Evolutionary conservation across 2,329 filamentous ascomycete species (phyloP), one percentile per base, ranked within the genome.

Genomic region (Emergomyces africanus): DNA sequence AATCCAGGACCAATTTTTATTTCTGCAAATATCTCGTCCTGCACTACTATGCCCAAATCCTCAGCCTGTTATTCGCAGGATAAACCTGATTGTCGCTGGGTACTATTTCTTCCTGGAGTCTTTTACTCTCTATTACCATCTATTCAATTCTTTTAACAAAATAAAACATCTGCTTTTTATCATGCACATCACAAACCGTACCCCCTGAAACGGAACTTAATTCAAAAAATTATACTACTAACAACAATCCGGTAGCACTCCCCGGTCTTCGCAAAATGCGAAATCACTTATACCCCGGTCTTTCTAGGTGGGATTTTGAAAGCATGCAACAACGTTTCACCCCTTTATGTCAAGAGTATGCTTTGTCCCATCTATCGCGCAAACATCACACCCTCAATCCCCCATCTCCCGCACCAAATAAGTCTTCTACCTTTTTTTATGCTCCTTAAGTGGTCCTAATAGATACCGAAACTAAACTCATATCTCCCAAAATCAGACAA

Each of bases 221-320:
- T n/a, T n/a, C n/a, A n/a, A n/a, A 50, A 30, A 50, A 23, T 46
- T 8, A 18, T 5, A 18, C 15, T 33, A 50, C 25, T 50, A 33
- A 35, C 14, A 23, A 1, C 23, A 41, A 33, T 5, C 35, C 10
- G 15, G 23, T 63, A 84, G 81, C 77, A 82, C 63, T 81, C 80
- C 20, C 74, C 80, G 0, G 71, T 77, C 6, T 85, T 85, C 70
- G 73, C 77, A 59, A 69, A 75, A 65, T 79, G 78, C 67, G 74
- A 83, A 8, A 72, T 83, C 48, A 79, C 72, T 14, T 84, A 82
- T 65, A 69, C 83, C 9, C 83, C 83, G 8, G 79, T 86, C 57
- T 78, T 85, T 57, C 74, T 85, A 0, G 81, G 81, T 4, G 82
- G 82, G 0, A 68, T 85, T 57, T 83, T 85, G 77, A 78, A 83